Evolutionary conservation across 2,329 filamentous ascomycete species (phyloP).

Genomic region (Monosporascus sp.): DNA sequence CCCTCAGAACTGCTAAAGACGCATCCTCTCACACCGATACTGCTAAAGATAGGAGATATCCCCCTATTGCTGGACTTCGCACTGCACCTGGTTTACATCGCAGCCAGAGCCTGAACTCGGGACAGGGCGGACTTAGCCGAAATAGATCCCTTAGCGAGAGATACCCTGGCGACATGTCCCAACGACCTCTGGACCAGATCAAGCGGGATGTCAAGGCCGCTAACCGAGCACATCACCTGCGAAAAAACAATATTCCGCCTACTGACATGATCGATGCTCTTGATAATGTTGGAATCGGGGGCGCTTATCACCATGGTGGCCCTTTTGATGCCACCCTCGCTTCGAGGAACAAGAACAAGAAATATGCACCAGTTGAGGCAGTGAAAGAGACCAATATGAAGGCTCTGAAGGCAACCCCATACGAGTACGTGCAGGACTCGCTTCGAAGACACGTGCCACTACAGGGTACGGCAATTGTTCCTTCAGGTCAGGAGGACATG

Average conservation of each 20-base stretch:
- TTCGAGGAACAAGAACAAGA: slow-evolving; percentile 62
- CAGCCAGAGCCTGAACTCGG: too few relatives aligned
- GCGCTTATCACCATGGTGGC: slow-evolving; percentile 79
- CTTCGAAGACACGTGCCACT: slow-evolving; percentile 70
- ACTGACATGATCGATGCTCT: slow-evolving; percentile 78
- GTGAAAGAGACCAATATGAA: slow-evolving; percentile 67
- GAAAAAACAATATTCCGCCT: slow-evolving; percentile 59
- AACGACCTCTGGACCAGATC: slow-evolving; percentile 63
- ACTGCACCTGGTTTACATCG: too few relatives aligned
- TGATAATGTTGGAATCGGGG: slow-evolving; percentile 57
- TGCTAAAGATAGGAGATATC: too few relatives aligned
- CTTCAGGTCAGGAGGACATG: slow-evolving; percentile 64
- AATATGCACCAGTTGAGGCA: slow-evolving; percentile 69
- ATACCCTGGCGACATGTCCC: slow-evolving; percentile 59
- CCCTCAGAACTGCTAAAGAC: too few relatives aligned
- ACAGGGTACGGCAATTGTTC: slow-evolving; percentile 73
- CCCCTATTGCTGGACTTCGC: too few relatives aligned
- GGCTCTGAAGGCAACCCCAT: slow-evolving; percentile 74
- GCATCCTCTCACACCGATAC: too few relatives aligned
- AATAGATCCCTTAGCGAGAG: slow-evolving; percentile 48
- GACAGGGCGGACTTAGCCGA: neutral
- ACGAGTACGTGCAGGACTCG: slow-evolving; percentile 70
- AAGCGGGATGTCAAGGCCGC: slow-evolving; percentile 58
- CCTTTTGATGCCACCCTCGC: slow-evolving; percentile 81
- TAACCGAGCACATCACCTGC: slow-evolving; percentile 61